Evolutionary conservation across 2,329 filamentous ascomycete genomes (phyloP).

Genomic region (Magnaporthales sp.): DNA sequence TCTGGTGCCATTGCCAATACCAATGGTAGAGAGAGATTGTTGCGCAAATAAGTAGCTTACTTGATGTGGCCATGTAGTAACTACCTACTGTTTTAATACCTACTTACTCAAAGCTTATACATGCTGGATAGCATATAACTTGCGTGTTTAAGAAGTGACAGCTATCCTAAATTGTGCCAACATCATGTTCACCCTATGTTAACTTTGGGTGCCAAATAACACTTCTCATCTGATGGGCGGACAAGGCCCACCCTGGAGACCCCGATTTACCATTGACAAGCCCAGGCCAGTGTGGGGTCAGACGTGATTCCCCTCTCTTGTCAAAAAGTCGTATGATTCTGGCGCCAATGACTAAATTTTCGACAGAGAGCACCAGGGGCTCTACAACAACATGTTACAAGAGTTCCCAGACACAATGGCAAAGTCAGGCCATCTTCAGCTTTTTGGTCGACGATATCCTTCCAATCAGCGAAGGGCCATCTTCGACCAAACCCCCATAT

Average conservation of each 20-base stretch:
- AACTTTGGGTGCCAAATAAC: not conserved
- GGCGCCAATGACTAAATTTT: constrained; percentile 5
- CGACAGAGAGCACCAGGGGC: constrained; percentile 5
- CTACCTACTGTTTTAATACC: too few species aligned
- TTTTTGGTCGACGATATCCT: not conserved
- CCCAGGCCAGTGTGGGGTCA: not conserved
- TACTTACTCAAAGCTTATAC: too few species aligned
- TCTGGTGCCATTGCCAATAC: too few species aligned
- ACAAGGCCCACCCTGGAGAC: not conserved
- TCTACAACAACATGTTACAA: constrained; percentile 7
- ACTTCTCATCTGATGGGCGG: not conserved
- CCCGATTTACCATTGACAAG: not conserved
- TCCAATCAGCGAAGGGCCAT: not conserved
- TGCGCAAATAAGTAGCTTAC: too few species aligned
- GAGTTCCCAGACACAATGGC: constrained; percentile 6
- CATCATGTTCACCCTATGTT: too few species aligned
- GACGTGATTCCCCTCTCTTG: constrained; percentile 5
- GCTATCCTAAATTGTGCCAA: too few species aligned
- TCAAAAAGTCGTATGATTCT: constrained; percentile 7
- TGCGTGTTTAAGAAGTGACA: too few species aligned
- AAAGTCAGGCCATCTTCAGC: constrained; percentile 8
- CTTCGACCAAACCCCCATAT: not conserved
- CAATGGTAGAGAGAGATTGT: too few species aligned
- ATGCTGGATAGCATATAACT: too few species aligned
- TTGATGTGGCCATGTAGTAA: too few species aligned